phyloP scores from a whole-genome alignment of 345 rosid genomes.

The Gossypium sturtianum region DNA sequence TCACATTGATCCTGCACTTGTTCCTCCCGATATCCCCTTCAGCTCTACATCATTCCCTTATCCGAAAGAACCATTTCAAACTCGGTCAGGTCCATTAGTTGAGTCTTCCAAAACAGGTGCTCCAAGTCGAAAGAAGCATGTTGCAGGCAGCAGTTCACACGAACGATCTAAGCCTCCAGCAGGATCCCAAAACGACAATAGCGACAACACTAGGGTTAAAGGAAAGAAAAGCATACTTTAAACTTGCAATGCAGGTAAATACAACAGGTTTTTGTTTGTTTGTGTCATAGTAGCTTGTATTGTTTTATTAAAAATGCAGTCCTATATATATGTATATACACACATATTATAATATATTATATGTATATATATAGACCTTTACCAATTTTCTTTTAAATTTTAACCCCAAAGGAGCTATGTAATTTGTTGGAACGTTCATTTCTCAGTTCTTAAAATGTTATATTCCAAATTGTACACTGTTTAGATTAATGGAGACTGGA shows the following conservation, averaged over 20 bases:
- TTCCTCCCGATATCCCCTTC: constrained; percentile 49
- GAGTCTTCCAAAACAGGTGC: constrained; percentile 34
- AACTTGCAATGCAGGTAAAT: constrained; percentile 10
- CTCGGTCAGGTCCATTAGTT: constrained; percentile 63
- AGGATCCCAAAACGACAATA: constrained; percentile 41
- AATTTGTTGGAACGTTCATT: constrained; percentile 8
- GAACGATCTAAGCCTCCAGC: constrained; percentile 29
- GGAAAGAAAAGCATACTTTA: constrained; percentile 42
- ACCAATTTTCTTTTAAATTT: background rate
- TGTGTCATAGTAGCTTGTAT: constrained; percentile 22
- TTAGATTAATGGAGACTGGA: background rate
- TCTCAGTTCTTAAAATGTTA: background rate
- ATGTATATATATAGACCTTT: background rate
- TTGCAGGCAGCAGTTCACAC: constrained; percentile 20
- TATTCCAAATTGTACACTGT: constrained; percentile 6
- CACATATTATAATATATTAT: too few species aligned
- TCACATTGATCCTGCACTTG: constrained; percentile 40
- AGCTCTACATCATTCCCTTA: constrained; percentile 43
- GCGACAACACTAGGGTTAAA: constrained; percentile 31
- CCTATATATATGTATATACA: too few species aligned
- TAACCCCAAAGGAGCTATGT: background rate
- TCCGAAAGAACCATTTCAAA: constrained; percentile 50
- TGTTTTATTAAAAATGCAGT: background rate
- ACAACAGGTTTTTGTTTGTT: constrained; percentile 16
- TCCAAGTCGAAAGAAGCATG: constrained; percentile 53